Evolutionary conservation across 306 rosid species (phyloP).

Genomic region (Vigna unguiculata): DNA sequence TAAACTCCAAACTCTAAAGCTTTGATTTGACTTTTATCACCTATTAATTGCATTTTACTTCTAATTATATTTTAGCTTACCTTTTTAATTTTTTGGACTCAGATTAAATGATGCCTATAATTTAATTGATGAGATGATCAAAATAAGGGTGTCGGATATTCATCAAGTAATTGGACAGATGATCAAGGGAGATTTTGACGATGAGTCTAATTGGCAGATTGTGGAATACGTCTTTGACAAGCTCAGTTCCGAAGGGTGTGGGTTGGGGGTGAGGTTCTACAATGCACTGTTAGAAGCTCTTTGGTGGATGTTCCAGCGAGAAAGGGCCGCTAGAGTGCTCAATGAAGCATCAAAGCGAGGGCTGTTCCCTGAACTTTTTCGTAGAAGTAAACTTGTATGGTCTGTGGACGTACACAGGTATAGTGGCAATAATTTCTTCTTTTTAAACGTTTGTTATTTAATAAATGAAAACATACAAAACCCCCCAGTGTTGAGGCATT

Average conservation of each 20-base stretch:
- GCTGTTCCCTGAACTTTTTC: constrained; percentile 87
- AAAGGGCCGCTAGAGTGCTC: constrained; percentile 91
- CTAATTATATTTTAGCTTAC: constrained; percentile 36
- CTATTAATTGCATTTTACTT: constrained; percentile 34
- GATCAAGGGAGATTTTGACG: constrained; percentile 95
- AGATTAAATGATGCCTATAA: constrained; percentile 80
- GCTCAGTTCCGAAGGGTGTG: constrained; percentile 87
- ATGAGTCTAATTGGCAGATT: constrained; percentile 97
- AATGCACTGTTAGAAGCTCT: constrained; percentile 92
- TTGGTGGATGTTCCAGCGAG: constrained; percentile 95
- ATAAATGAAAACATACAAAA: constrained; percentile 34
- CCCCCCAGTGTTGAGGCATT: constrained; percentile 6
- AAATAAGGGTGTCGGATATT: constrained; percentile 75
- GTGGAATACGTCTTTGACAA: constrained; percentile 96
- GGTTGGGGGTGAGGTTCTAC: constrained; percentile 83
- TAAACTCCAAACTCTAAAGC: constrained; percentile 14
- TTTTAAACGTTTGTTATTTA: constrained; percentile 31
- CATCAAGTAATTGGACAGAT: constrained; percentile 93
- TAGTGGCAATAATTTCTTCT: constrained; percentile 33
- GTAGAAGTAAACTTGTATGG: constrained; percentile 82
- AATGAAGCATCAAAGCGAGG: constrained; percentile 91
- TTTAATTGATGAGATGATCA: constrained; percentile 79
- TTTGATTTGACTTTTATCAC: constrained; percentile 21
- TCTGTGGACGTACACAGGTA: constrained; percentile 94
- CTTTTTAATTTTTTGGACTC: constrained; percentile 51